These are phyloP conservation scores for Obelidium mucronatum DNA, from an alignment of 192 early-diverging fungal species.

Conservation along the genomic window DNA sequence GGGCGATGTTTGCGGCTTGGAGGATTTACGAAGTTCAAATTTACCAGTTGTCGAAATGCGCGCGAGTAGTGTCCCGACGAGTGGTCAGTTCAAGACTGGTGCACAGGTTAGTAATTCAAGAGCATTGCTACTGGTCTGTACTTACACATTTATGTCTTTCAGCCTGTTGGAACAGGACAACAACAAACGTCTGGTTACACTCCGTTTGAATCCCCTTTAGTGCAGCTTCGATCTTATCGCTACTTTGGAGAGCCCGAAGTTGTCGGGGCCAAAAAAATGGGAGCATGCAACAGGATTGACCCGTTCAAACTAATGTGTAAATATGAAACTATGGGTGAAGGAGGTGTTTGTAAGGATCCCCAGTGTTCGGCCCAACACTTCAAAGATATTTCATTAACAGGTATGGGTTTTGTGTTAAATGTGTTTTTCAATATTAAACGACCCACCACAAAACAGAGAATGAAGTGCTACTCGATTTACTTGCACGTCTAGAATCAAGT, in stretches of 20 bases:
- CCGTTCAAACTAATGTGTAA: conserved; percentile 14
- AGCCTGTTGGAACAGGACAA: neutral
- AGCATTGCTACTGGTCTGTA: neutral
- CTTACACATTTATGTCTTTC: neutral
- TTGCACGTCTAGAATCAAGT: conserved; percentile 9
- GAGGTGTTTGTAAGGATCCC: conserved; percentile 3
- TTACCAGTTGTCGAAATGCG: neutral
- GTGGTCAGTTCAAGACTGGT: neutral
- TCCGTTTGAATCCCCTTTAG: conserved; percentile 15
- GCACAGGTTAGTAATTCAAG: neutral
- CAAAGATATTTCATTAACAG: conserved; percentile 16
- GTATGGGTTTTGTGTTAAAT: neutral
- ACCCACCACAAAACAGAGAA: neutral
- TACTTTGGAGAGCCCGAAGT: neutral
- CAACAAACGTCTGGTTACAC: neutral
- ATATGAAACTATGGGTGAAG: neutral
- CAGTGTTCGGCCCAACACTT: conserved; percentile 5
- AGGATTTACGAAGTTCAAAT: neutral
- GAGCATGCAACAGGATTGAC: conserved; percentile 8
- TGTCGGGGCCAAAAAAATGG: neutral
- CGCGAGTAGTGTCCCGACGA: neutral
- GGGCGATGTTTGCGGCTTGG: conserved; percentile 6
- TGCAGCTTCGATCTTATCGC: conserved; percentile 15
- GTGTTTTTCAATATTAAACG: neutral
- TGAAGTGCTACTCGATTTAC: conserved; percentile 26